phyloP scores from a whole-genome alignment of 495 filamentous ascomycete species.

The Delitschia confertaspora region DNA sequence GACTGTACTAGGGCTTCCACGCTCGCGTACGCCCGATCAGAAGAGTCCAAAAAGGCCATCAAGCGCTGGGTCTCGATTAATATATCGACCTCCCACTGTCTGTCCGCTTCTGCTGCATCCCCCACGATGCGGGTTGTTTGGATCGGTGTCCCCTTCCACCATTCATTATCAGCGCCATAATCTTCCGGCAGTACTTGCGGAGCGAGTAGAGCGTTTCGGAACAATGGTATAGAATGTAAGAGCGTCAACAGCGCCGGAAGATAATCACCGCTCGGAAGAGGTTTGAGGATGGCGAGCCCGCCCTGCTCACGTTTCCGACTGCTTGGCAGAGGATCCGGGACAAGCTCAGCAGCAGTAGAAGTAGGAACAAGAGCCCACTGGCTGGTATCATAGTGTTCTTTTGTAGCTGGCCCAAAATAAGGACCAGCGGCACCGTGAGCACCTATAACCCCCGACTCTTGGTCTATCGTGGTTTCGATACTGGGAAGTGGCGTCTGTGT shows the following conservation, averaged over 20 bases:
- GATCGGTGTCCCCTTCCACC: constrained; percentile 75
- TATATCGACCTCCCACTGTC: constrained; percentile 38
- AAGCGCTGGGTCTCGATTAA: constrained; percentile 60
- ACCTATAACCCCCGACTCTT: constrained; percentile 51
- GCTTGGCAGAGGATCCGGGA: constrained; percentile 51
- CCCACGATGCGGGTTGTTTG: constrained; percentile 50
- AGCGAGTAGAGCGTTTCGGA: constrained; percentile 62
- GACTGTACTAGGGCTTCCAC: constrained; percentile 50
- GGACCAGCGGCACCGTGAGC: constrained; percentile 23
- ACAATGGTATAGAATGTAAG: constrained; percentile 73
- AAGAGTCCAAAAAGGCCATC: constrained; percentile 76
- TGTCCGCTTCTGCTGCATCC: constrained; percentile 38
- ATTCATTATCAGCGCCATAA: constrained; percentile 64
- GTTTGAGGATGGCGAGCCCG: constrained; percentile 65
- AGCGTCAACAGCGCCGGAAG: constrained; percentile 67
- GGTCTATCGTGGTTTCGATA: constrained; percentile 28
- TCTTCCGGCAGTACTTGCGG: constrained; percentile 43
- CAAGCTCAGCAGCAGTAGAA: constrained; percentile 39
- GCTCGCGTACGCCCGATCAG: constrained; percentile 74
- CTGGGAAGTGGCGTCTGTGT: constrained; percentile 10
- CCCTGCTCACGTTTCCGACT: constrained; percentile 50
- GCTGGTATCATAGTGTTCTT: constrained; percentile 57
- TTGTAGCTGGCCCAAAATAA: constrained; percentile 64
- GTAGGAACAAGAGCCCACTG: constrained; percentile 68
- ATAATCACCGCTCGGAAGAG: constrained; percentile 49